A percentile compares a stretch with the other conserved stretches of the same genome.
These are phyloP conservation scores for Aphanomyces astaci DNA, from an alignment of 352 stramenopile species.

Conservation along the genomic window DNA sequence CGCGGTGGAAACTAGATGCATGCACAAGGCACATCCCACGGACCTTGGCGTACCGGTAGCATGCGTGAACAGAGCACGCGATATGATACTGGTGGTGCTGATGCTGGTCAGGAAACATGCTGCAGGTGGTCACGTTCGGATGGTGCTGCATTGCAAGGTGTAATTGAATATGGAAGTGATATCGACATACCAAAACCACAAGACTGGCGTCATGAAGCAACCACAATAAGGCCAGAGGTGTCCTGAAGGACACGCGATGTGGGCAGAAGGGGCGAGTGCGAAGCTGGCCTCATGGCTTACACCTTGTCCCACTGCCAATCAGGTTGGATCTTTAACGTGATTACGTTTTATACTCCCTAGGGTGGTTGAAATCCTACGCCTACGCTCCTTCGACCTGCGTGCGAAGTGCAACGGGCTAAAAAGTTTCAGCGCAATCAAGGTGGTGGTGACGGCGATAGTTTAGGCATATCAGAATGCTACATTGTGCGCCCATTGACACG, in stretches of 20 bases:
- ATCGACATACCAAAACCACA: background rate
- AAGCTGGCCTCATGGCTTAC: background rate
- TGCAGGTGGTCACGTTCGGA: background rate
- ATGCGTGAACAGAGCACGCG: background rate
- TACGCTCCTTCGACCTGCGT: no score
- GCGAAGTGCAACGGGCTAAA: no score
- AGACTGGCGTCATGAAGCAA: background rate
- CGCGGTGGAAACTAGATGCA: background rate
- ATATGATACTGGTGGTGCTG: background rate
- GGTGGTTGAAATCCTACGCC: no score
- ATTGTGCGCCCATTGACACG: no score
- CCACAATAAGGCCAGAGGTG: background rate
- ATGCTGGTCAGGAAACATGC: background rate
- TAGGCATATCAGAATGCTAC: no score
- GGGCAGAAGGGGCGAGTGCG: background rate
- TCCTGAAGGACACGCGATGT: background rate
- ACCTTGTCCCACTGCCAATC: no score
- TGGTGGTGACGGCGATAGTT: no score
- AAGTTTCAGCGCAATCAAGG: no score
- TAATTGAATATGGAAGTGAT: background rate
- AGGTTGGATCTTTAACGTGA: no score
- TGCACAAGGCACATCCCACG: slow-evolving; percentile 4
- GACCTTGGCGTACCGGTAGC: slow-evolving; percentile 3
- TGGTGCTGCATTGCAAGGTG: background rate
- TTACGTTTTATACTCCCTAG: no score